Conservation (phyloP, 139 green algal genomes). For the Chlamydomonas incerta region DNA sequence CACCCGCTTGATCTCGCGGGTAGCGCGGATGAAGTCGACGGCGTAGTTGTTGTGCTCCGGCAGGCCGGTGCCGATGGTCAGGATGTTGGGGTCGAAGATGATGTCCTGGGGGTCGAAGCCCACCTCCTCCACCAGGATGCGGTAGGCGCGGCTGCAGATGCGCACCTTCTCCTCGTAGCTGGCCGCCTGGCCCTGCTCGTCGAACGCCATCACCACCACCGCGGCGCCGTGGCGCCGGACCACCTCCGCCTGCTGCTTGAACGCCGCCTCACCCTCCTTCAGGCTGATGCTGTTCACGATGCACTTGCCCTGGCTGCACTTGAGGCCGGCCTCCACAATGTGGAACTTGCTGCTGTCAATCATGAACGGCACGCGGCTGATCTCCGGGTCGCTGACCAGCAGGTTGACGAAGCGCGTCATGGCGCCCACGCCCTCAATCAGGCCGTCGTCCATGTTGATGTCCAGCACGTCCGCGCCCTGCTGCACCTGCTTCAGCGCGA, state of each 20-base stretch:
- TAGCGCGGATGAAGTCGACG: conserved; percentile 97
- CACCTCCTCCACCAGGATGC: conserved; percentile 96
- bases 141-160: conserved; percentile 96
- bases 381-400: conserved; percentile 95
- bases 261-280: conserved; percentile 97
- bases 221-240: conserved; percentile 93
- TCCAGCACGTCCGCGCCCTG: conserved; percentile 94
- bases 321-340: conserved; percentile 97
- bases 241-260: conserved; percentile 85
- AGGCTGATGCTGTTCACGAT: conserved; percentile 99
- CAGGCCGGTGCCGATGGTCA: conserved; percentile 97
- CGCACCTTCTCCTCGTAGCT: conserved; percentile 84
- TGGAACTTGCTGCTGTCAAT: conserved; percentile 98
- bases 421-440: conserved; percentile 94
- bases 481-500: conserved; percentile 90
- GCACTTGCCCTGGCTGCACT: conserved; percentile 95
- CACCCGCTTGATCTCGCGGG: conserved; percentile 92
- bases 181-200: conserved; percentile 92
- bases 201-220: conserved; percentile 99
- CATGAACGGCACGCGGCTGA: conserved; percentile 97
- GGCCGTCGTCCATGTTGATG: conserved; percentile 99
- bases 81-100: conserved; percentile 99
- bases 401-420: conserved; percentile 98
- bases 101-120: conserved; percentile 97
- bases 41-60: conserved; percentile 99